Percentiles rank a stretch among this genome's conserved stretches.
Conservation (phyloP, 2,329 filamentous ascomycete genomes). For the Mycosphaerella sp. region DNA sequence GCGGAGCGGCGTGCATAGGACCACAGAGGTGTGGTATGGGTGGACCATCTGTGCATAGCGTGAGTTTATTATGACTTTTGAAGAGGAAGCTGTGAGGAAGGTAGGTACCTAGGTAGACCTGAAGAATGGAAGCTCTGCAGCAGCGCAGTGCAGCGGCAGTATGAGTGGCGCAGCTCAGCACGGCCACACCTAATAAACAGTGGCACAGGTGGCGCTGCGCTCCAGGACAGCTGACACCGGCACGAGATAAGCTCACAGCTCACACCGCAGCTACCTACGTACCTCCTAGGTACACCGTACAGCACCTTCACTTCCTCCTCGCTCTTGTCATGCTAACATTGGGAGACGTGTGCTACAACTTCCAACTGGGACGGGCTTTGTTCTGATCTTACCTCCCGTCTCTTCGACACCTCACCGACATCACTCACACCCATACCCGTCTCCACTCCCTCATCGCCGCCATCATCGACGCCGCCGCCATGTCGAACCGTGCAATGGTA, state of each 20-base stretch:
- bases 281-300: neutral
- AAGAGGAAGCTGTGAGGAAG: neutral
- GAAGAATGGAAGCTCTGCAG: neutral
- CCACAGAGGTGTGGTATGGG: slow-evolving; percentile 12
- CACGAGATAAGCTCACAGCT: slow-evolving; percentile 2
- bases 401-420: too few relatives aligned
- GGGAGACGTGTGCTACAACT: too few relatives aligned
- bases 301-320: neutral
- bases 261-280: neutral
- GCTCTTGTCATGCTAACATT: neutral
- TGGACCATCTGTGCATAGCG: neutral
- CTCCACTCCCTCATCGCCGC: neutral
- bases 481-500: slow-evolving; percentile 62
- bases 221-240: neutral
- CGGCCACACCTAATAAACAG: neutral
- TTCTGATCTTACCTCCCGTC: too few relatives aligned
- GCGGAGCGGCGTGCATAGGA: slow-evolving; percentile 20
- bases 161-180: too few relatives aligned
- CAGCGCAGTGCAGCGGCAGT: too few relatives aligned
- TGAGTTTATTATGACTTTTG: neutral
- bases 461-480: slow-evolving; percentile 7
- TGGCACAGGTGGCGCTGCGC: neutral
- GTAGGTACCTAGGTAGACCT: too few relatives aligned
- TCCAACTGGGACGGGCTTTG: too few relatives aligned
- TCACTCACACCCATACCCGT: too few relatives aligned